Evolutionary conservation across 2,329 filamentous ascomycete species (phyloP).

Genomic region (Alternaria angustiovoidea): DNA sequence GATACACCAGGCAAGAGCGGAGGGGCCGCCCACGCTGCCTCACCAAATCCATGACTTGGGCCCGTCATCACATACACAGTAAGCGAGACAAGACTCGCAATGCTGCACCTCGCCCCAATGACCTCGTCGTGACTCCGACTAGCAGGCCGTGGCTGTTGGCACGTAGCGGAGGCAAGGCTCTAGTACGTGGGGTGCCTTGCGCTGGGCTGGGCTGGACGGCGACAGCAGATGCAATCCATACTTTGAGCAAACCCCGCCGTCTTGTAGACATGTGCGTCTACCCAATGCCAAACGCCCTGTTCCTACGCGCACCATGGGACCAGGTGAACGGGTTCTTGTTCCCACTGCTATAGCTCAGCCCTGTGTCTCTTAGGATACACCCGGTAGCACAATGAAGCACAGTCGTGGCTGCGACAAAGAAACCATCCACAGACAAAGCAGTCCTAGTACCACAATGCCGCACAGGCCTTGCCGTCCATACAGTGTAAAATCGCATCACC

Average conservation of each 20-base stretch:
- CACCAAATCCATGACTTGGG: constrained; percentile 15
- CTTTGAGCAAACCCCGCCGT: constrained; percentile 23
- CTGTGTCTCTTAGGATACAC: constrained; percentile 1
- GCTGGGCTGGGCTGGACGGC: neutral
- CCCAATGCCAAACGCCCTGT: constrained; percentile 13
- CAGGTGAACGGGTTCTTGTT: constrained; percentile 23
- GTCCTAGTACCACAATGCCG: constrained; percentile 2
- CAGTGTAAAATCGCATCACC: constrained; percentile 3
- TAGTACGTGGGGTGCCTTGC: constrained; percentile 5
- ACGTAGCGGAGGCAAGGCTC: neutral
- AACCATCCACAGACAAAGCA: constrained; percentile 16
- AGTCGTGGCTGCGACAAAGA: constrained; percentile 4
- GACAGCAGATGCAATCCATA: neutral
- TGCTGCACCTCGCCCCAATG: constrained; percentile 23
- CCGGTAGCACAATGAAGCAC: constrained; percentile 18
- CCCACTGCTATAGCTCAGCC: constrained; percentile 22
- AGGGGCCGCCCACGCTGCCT: constrained; percentile 13
- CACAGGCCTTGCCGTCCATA: neutral
- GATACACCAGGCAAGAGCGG: constrained; percentile 17
- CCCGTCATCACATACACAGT: constrained; percentile 26
- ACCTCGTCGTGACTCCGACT: constrained; percentile 22
- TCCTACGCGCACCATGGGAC: constrained; percentile 16
- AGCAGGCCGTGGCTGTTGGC: constrained; percentile 11
- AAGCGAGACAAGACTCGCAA: constrained; percentile 14
- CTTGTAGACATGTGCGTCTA: constrained; percentile 12